Conservation (phyloP, 2,329 filamentous ascomycete species). For the Apiospora phragmitis region DNA sequence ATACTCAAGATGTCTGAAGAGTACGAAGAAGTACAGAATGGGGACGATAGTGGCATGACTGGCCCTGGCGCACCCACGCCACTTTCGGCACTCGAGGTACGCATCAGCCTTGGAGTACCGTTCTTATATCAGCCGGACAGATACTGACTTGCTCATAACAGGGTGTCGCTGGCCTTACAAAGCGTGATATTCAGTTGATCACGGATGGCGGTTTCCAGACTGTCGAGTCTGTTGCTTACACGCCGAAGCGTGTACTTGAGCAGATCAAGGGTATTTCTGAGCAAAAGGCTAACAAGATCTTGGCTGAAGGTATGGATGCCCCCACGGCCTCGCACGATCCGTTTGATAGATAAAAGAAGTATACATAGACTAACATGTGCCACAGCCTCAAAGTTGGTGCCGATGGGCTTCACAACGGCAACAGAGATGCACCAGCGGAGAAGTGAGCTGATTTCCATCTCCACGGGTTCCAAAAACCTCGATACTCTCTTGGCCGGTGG, state of each 20-base stretch:
- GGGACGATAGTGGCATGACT: conserved; percentile 71
- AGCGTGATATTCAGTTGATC: conserved; percentile 90
- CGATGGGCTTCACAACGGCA: conserved; percentile 98
- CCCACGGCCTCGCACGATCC: not conserved
- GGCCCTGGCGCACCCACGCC: conserved; percentile 94
- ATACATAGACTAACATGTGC: not conserved
- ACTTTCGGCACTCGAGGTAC: conserved; percentile 80
- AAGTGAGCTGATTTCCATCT: conserved; percentile 96
- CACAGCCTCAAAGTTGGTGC: conserved; percentile 90
- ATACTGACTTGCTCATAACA: conserved; percentile 35
- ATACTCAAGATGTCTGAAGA: conserved; percentile 49
- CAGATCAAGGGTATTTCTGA: conserved; percentile 98
- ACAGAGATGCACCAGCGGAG: conserved; percentile 98
- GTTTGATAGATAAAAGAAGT: too few relatives aligned
- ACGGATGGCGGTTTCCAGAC: conserved; percentile 93
- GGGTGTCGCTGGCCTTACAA: conserved; percentile 88
- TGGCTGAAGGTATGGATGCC: conserved; percentile 74
- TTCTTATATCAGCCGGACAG: not conserved
- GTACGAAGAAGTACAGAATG: conserved; percentile 65
- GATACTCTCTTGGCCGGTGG: conserved; percentile 94
- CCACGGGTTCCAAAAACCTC: conserved; percentile 95
- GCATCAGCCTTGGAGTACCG: conserved; percentile 22
- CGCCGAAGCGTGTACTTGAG: conserved; percentile 77
- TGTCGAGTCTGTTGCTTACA: conserved; percentile 94
- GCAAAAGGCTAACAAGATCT: conserved; percentile 89